Evolutionary conservation across 1,139 yeast species (phyloP).

Genomic region (Yamadazyma taylorii): DNA sequence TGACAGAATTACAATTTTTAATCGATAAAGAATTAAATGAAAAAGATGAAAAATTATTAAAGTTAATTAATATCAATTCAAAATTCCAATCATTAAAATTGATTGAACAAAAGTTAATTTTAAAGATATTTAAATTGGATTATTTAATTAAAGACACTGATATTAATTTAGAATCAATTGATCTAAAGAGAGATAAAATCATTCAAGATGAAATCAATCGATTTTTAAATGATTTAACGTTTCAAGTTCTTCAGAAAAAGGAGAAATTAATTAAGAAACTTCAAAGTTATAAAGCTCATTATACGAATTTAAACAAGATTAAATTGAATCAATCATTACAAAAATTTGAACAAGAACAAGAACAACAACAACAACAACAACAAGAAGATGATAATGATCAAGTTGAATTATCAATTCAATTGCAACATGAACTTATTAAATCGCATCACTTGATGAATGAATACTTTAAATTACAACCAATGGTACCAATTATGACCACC

Average conservation of each 20-base stretch:
- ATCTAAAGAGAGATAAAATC: conserved; percentile 26
- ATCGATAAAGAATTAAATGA: conserved; percentile 43
- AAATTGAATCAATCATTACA: conserved; percentile 2
- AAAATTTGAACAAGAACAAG: conserved; percentile 1
- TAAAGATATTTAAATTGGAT: conserved; percentile 40
- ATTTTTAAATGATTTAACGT: conserved; percentile 41
- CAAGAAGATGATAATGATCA: no score
- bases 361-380: no score
- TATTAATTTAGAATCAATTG: conserved; percentile 14
- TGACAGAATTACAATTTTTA: conserved; percentile 40
- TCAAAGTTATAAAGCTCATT: conserved; percentile 17
- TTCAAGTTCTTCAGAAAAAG: conserved; percentile 34
- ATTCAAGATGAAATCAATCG: conserved; percentile 47
- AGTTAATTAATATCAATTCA: conserved; percentile 25
- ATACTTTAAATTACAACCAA: conserved; percentile 21
- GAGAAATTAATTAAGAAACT: conserved; percentile 29
- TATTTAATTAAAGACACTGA: conserved; percentile 29
- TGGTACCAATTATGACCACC: conserved; percentile 23
- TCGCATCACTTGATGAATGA: conserved; percentile 15
- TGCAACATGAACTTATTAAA: conserved; percentile 25
- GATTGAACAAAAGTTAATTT: conserved; percentile 33
- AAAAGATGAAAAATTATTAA: conserved; percentile 35
- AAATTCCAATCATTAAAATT: conserved; percentile 29
- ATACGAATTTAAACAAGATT: conserved; percentile 11
- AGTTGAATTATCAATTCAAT: conserved; percentile 21